A percentile compares a stretch with the other conserved stretches of the same genome.
Conservation (phyloP, 2,329 filamentous ascomycete genomes). For the Paecilomyces sp. region DNA sequence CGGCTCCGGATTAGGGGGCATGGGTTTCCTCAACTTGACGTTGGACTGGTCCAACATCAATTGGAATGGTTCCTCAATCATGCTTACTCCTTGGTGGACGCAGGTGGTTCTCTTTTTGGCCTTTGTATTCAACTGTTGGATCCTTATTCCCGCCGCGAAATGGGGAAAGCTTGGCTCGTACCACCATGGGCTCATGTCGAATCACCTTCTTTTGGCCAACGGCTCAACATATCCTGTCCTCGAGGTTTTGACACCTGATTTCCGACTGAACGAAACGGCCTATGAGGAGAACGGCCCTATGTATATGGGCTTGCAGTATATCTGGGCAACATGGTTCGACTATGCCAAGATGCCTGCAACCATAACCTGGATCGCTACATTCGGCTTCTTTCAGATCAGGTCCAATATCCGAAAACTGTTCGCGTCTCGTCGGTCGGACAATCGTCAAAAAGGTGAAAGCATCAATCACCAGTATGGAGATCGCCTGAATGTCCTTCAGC, state of each 20-base stretch:
- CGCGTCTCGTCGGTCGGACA: constrained; percentile 25
- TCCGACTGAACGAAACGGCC: constrained; percentile 43
- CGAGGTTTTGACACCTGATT: constrained; percentile 35
- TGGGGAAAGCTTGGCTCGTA: constrained; percentile 49
- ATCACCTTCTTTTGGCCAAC: constrained; percentile 46
- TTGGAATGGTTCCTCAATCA: constrained; percentile 40
- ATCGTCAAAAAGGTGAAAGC: constrained; percentile 18
- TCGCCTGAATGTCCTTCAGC: constrained; percentile 52
- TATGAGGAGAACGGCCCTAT: constrained; percentile 45
- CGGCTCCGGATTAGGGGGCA: constrained; percentile 54
- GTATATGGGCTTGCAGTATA: constrained; percentile 51
- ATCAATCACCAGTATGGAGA: constrained; percentile 53
- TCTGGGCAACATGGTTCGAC: constrained; percentile 55
- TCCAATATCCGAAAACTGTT: constrained; percentile 40
- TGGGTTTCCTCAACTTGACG: constrained; percentile 54
- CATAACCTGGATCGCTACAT: constrained; percentile 52
- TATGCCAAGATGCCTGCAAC: constrained; percentile 54
- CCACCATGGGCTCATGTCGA: constrained; percentile 52
- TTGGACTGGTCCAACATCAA: constrained; percentile 57
- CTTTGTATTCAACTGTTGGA: constrained; percentile 52
- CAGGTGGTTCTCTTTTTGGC: constrained; percentile 52
- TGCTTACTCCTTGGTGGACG: constrained; percentile 53
- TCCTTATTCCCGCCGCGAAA: constrained; percentile 53
- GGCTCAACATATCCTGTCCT: constrained; percentile 41
- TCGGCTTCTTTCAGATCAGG: constrained; percentile 45